These are phyloP conservation scores for Aspergillus avenaceus DNA, from an alignment of 495 filamentous ascomycete species.

Conservation along the genomic window DNA sequence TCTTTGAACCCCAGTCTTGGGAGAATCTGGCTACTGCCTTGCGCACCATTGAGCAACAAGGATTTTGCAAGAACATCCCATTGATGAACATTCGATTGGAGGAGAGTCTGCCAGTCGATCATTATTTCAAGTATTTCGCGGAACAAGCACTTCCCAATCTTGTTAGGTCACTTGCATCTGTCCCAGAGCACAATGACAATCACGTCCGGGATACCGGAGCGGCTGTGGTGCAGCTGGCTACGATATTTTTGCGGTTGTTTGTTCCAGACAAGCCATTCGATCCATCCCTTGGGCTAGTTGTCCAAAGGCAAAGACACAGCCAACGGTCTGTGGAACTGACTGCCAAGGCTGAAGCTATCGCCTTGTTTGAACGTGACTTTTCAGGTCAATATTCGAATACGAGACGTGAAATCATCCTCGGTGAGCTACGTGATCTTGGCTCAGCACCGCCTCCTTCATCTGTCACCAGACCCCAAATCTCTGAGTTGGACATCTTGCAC, in stretches of 20 bases:
- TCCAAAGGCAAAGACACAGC: conserved; percentile 64
- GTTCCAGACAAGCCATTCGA: conserved; percentile 84
- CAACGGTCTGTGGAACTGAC: conserved; percentile 51
- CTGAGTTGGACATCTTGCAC: conserved; percentile 68
- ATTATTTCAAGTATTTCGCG: conserved; percentile 34
- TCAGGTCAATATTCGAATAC: conserved; percentile 63
- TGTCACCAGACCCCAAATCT: conserved; percentile 67
- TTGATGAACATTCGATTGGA: conserved; percentile 17
- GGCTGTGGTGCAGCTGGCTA: conserved; percentile 36
- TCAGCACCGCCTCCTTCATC: conserved; percentile 54
- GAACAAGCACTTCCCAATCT: conserved; percentile 30
- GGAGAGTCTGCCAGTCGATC: conserved; percentile 19
- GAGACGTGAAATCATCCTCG: conserved; percentile 54
- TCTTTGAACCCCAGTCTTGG: conserved; percentile 29
- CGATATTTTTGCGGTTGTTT: conserved; percentile 63
- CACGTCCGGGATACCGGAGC: conserved; percentile 22
- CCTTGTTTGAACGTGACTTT: conserved; percentile 60
- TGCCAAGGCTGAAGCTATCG: conserved; percentile 55
- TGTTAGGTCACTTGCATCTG: conserved; percentile 20
- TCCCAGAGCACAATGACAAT: conserved; percentile 6
- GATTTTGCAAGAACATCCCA: conserved; percentile 8
- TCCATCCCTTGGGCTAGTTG: conserved; percentile 70
- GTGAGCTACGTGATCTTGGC: conserved; percentile 59
- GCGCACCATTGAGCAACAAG: conserved; percentile 21
- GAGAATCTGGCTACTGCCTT: conserved; percentile 24